These are phyloP conservation scores for Candida nemodendra DNA, from an alignment of 805 yeast genomes.

Conservation along the genomic window DNA sequence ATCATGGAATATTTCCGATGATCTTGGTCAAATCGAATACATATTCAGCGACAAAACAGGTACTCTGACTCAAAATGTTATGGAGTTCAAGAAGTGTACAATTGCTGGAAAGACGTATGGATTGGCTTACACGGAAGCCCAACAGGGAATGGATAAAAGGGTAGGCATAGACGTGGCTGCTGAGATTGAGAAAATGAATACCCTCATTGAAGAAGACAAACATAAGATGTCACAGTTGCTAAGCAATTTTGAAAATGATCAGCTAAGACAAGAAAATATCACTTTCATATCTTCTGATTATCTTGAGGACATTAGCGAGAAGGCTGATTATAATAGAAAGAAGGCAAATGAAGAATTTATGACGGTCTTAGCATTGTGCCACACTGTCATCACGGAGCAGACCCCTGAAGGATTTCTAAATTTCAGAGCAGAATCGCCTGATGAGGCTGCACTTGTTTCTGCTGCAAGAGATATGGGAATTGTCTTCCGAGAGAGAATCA, in stretches of 20 bases:
- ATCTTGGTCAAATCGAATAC: constrained; percentile 80
- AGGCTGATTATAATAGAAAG: constrained; percentile 41
- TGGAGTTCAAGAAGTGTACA: constrained; percentile 80
- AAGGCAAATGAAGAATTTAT: constrained; percentile 55
- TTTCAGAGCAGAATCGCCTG: constrained; percentile 81
- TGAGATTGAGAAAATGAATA: constrained; percentile 43
- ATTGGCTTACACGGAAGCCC: constrained; percentile 74
- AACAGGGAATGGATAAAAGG: constrained; percentile 68
- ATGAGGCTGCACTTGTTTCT: constrained; percentile 77
- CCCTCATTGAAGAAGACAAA: constrained; percentile 42
- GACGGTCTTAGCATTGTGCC: constrained; percentile 68
- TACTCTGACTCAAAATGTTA: constrained; percentile 76
- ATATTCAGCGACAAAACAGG: constrained; percentile 84
- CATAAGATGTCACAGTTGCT: constrained; percentile 48
- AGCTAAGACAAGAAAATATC: constrained; percentile 46
- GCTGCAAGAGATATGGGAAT: constrained; percentile 74
- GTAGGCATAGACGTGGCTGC: constrained; percentile 58
- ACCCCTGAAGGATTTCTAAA: constrained; percentile 41
- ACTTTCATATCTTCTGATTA: constrained; percentile 65
- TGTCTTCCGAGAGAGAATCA: constrained; percentile 53
- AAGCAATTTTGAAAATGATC: constrained; percentile 41
- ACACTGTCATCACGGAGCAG: constrained; percentile 66
- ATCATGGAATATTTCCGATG: constrained; percentile 82
- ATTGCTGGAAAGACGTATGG: constrained; percentile 69
- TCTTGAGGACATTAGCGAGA: constrained; percentile 45